phyloP scores from a whole-genome alignment of 768 basidiomycete genomes.

The Serendipita sp. region DNA sequence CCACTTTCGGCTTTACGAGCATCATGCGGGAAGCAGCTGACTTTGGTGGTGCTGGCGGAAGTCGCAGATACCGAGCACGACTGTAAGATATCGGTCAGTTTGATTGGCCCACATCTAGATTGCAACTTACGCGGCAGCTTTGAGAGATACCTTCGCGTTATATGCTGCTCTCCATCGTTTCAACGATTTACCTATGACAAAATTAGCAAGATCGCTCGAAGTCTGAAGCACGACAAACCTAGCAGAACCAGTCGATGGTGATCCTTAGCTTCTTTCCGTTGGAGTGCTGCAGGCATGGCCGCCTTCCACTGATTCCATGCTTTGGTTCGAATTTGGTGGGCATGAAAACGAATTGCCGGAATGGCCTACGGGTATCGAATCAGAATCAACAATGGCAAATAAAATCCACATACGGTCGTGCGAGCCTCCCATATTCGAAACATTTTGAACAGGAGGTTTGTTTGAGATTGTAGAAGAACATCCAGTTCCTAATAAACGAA shows the following conservation, averaged over 20 bases:
- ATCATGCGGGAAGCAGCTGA: not conserved
- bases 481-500: constrained; percentile 35
- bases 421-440: constrained; percentile 63
- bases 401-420: constrained; percentile 39
- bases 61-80: constrained; percentile 65
- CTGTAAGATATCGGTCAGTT: constrained; percentile 24
- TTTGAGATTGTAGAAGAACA: constrained; percentile 41
- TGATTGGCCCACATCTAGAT: constrained; percentile 5
- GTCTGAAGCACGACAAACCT: constrained; percentile 28
- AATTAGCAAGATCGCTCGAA: not conserved
- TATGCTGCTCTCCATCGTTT: constrained; percentile 55
- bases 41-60: constrained; percentile 27
- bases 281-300: constrained; percentile 54
- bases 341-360: constrained; percentile 65
- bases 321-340: constrained; percentile 40
- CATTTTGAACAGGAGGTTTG: constrained; percentile 45
- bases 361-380: constrained; percentile 36
- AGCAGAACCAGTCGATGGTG: constrained; percentile 37
- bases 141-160: constrained; percentile 53
- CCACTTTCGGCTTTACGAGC: not conserved
- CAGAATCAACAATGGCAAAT: not conserved
- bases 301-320: constrained; percentile 53
- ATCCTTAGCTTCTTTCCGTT: constrained; percentile 51
- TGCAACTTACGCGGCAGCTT: constrained; percentile 67
- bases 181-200: constrained; percentile 33